Base-by-base conservation (phyloP, 345 rosid genomes). In the Boechera divaricarpa region DNA sequence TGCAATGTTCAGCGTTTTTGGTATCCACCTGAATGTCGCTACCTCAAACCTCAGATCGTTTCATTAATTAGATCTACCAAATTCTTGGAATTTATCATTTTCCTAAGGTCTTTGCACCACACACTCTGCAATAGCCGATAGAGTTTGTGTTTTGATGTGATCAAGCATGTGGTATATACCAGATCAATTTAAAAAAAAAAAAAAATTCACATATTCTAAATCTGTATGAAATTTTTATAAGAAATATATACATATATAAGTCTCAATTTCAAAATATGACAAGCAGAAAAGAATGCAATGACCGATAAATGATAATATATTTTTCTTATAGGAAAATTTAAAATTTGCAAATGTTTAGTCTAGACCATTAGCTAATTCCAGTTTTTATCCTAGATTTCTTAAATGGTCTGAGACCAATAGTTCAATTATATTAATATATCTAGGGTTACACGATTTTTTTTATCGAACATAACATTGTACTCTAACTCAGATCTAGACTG, bases 311-410 rank as follows among this genome's bases (percentile, higher is more conserved):
- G 13, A 41, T 41, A 41, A 10, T 21, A 21, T 21, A 21, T 21
- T 21, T 41, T 10, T 3, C n/a, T 56, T 18, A 15, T 31, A 21
- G 2, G 52, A 47, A 57, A 16, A 10, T 3, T 42, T 2, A 9
- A 9, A 38, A 8, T 0, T 9, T 38, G 2, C 41, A 35, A n/a
- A n/a, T 58, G 18, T n/a, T n/a, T 2, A 39, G 21, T 32, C 15
- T 35, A 58, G 5, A 60, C 65, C 16, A 21, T 38, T 60, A 60
- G 45, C 47, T 60, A 18, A 36, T 38, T 6, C 48, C 66, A 36
- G 3, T 12, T 21, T 32, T 18, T 36, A 5, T 21, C 26, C 1
- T 21, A 53, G 26, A 6, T 52, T 24, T 65, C 48, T 24, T 2
- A 13, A 38, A 38, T 24, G 4, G 36, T 15, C 10, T 66, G 24